Conservation (phyloP, 352 stramenopile genomes). For the Globisporangium cystogenes region DNA sequence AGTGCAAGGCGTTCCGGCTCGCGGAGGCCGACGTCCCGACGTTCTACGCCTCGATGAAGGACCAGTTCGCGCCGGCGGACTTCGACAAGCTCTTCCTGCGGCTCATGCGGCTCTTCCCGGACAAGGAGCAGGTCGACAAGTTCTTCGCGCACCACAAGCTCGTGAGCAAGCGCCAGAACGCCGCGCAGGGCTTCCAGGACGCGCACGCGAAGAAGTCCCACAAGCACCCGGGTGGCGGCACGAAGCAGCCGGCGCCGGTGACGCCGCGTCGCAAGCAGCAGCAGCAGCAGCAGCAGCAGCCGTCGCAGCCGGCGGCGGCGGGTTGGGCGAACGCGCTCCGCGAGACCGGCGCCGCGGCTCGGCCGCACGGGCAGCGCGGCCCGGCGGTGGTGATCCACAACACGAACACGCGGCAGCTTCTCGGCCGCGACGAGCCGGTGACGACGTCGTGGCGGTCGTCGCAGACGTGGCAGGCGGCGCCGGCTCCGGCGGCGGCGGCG, state of each 20-base stretch:
- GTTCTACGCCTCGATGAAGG: slow-evolving; percentile 71
- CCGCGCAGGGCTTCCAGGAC: slow-evolving; percentile 38
- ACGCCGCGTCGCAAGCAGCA: neutral
- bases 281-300: slow-evolving; percentile 35
- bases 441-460: slow-evolving; percentile 48
- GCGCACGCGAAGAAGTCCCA: slow-evolving; percentile 36
- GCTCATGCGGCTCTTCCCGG: slow-evolving; percentile 68
- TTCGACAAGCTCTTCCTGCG: slow-evolving; percentile 77
- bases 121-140: slow-evolving; percentile 53
- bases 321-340: slow-evolving; percentile 73
- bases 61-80: slow-evolving; percentile 49
- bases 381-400: slow-evolving; percentile 56
- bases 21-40: slow-evolving; percentile 46
- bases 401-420: slow-evolving; percentile 35
- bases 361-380: slow-evolving; percentile 17
- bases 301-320: slow-evolving; percentile 26
- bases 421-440: slow-evolving; percentile 29
- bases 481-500: slow-evolving; percentile 10
- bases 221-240: slow-evolving; percentile 17
- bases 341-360: slow-evolving; percentile 42
- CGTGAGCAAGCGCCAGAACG: slow-evolving; percentile 27
- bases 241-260: slow-evolving; percentile 15
- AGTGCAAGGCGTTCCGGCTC: slow-evolving; percentile 65
- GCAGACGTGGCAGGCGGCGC: slow-evolving; percentile 40
- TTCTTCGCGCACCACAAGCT: slow-evolving; percentile 64